Base-by-base conservation (phyloP, 345 rosid genomes). In the Brassica carinata region DNA sequence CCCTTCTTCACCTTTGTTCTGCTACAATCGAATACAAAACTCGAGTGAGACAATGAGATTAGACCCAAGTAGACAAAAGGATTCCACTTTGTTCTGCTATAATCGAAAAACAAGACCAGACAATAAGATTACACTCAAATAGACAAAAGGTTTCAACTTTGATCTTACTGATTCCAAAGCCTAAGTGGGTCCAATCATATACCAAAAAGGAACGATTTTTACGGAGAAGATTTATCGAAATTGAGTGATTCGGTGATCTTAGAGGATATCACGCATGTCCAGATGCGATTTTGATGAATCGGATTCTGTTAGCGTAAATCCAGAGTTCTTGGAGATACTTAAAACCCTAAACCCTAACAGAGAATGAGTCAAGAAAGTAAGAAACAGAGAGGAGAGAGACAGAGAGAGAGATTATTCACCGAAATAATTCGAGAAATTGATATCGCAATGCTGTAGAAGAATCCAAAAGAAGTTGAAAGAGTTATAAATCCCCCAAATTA, bases 261-360 rank as follows among this genome's bases (percentile, higher is more conserved):
- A 69, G 62, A 75, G 27, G 51, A 57, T 36, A 69, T 75, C 7
- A 69, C 31, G 33, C n/a, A 55, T 45, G 30, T 53, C 38, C 18
- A 9, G 45, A 45, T 75, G 1, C 17, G 40, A 70, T 6, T 71
- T 57, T 29, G 17, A 33, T 38, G 55, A 63, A 31, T 6, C 78
- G 31, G 26, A 81, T 71, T 38, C 73, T 40, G 57, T 76, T 17
- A 76, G 69, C 7, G 40, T 18, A 5, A 81, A 76, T 65, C 64
- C 73, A 81, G 77, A 18, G 19, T 36, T 55, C 15, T 71, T 19
- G 84, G 77, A 74, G 66, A 43, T 53, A 2, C 77, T 15, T 81
- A 76, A 76, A 81, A 71, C 80, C 84, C 69, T 71, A 71, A 81
- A 76, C 84, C 80, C 80, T 53, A 40, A 31, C 13, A 3, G 34